Percentiles rank a stretch among this genome's conserved stretches.
phyloP scores from a whole-genome alignment of 805 yeast species.

The Limtongia smithiae region DNA sequence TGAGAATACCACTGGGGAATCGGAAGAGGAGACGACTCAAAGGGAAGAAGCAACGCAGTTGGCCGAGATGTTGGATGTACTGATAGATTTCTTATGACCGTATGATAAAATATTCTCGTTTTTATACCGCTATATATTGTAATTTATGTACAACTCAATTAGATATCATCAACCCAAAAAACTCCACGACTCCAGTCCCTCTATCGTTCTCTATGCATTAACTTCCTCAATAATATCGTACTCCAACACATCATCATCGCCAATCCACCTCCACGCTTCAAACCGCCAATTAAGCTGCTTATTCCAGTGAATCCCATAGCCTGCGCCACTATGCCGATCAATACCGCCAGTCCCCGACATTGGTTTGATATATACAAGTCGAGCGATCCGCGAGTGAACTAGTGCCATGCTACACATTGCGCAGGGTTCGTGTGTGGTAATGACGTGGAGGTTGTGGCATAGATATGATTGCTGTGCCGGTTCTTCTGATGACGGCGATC shows the following conservation, averaged over 20 bases:
- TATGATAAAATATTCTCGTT: background rate
- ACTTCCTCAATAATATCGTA: constrained; percentile 14
- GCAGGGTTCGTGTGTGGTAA: constrained; percentile 94
- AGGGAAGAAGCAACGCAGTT: constrained; percentile 22
- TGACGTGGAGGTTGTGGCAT: constrained; percentile 72
- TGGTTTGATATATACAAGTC: constrained; percentile 58
- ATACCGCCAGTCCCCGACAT: constrained; percentile 54
- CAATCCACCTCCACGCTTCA: constrained; percentile 74
- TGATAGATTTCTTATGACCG: constrained; percentile 19
- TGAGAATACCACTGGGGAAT: constrained; percentile 18
- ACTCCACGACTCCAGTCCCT: no score
- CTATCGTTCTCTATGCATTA: constrained; percentile 17
- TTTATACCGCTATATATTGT: no score
- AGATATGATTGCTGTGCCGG: constrained; percentile 47
- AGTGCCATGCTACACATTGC: constrained; percentile 96
- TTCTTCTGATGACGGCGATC: background rate
- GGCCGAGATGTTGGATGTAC: constrained; percentile 23
- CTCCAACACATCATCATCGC: constrained; percentile 28
- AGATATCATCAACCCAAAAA: no score
- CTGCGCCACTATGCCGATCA: constrained; percentile 54
- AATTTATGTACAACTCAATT: no score
- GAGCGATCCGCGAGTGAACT: constrained; percentile 78
- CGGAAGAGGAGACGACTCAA: constrained; percentile 6
- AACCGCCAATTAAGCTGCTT: constrained; percentile 81
- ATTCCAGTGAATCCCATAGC: constrained; percentile 71